Evolutionary conservation across 106 monocot species (phyloP), one percentile per base, ranked within the genome.

Genomic region (Hemerocallis citrina): DNA sequence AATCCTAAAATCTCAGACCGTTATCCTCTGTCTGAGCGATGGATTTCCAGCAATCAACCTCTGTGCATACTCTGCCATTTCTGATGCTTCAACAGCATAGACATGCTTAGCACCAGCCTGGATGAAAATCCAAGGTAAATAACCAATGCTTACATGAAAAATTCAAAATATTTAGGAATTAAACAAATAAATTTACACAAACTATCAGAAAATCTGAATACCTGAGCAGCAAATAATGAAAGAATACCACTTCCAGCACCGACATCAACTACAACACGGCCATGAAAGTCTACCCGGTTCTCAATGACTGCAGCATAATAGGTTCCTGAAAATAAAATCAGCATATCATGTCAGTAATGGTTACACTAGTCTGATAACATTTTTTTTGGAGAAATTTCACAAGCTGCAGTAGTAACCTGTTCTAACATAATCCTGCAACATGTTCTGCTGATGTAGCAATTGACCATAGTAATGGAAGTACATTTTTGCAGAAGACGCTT

Each of bases 91-190:
- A 37, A 96, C 87, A 46, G 96, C 96, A 68, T 96, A 96, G 30
- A 96, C 96, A 88, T 96, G 96, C 59, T 77, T 96, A 25, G 96
- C 96, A 54, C 96, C 96, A 80, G 96, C 96, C 96, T 96, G 35
- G n/a, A 57, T 57, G 33, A 34, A 63, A 27, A 43, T 9, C 34
- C 30, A n/a, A n/a, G n/a, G n/a, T n/a, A n/a, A n/a, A n/a, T n/a
- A n/a, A n/a, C n/a, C n/a, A n/a, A n/a, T n/a, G n/a, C n/a, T n/a
- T n/a, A n/a, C n/a, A n/a, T n/a, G n/a, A n/a, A n/a, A n/a, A n/a
- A n/a, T n/a, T n/a, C n/a, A n/a, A n/a, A n/a, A n/a, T n/a, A n/a
- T n/a, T n/a, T n/a, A n/a, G n/a, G n/a, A n/a, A n/a, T n/a, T n/a
- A n/a, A n/a, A n/a, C n/a, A n/a, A n/a, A n/a, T n/a, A n/a, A n/a